Evolutionary conservation across 169 alveolate genomes (phyloP), one percentile per base, ranked within the genome.

Genomic region (Cryptosporidium bovis): DNA sequence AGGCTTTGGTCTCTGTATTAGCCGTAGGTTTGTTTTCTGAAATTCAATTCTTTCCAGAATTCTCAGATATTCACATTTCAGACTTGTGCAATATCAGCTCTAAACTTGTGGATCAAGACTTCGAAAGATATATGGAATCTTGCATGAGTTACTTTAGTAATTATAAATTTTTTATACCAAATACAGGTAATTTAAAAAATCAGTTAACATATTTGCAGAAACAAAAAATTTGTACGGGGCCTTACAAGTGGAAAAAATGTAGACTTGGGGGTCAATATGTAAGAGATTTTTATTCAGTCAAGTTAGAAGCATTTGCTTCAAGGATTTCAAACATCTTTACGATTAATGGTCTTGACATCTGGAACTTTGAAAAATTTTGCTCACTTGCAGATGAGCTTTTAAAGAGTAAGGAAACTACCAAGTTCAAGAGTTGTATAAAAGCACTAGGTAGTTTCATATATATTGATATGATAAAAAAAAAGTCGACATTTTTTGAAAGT

Each of bases 141-240:
- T 77, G 87, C 24, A 8, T 29, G 50, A 77, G 27, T 15, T 62
- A 56, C 24, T 62, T 77, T 33, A 29, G 36, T 58, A 40, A 77
- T 13, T 60, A 27, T 16, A 56, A 77, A 40, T 16, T 18, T 46
- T 77, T 40, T 10, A 77, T 77, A 58, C 77, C 87, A 60, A 36
- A 24, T 15, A 60, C 40, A 15, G 64, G 36, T 24, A 24, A 36
- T 27, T 24, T 20, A 60, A 62, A 56, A 15, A 20, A 24, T 40
- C 65, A 60, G 5, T 24, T 77, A 3, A 58, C 71, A 27, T 58
- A 77, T 36, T 29, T 60, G 2, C 50, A 77, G 56, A 77, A 60
- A 40, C 77, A 60, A 77, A 77, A 66, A 62, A 77, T 77, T 60
- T 77, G 87, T 62, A 60, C 87, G 12, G 56, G 33, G 50, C 87